Base-by-base conservation (phyloP, 768 basidiomycete genomes). In the Wakefieldia striispora region DNA sequence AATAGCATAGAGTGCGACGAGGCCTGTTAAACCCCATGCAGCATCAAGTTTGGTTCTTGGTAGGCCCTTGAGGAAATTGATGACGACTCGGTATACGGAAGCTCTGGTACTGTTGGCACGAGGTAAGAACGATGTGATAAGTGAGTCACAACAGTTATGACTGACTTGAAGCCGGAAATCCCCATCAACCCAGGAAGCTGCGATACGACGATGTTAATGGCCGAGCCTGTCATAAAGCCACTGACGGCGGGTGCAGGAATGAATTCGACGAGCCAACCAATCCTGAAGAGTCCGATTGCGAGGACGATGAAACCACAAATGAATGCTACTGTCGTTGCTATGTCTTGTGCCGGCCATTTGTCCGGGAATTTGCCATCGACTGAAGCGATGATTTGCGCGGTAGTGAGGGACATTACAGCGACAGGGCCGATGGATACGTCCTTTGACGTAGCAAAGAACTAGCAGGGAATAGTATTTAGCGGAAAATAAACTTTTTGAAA, bases 371-470 rank as follows among this genome's bases (percentile, higher is more conserved):
- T 59, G 0, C 72, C 59, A 38, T 86, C 61, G 45, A 97, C 81
- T 31, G 78, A 68, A 13, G 76, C 72, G 63, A 97, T 89, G 55
- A 97, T 83, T 65, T 91, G 83, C 8, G 91, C 79, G 16, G 84
- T 82, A 17, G 89, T 88, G 43, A 97, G 78, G 2, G 92, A 95
- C 94, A 99, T 97, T 65, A 99, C 95, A 8, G 97, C 95, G 58
- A 98, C 95, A 2, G 97, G 97, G 43, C 97, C 97, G 58, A 99
- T 98, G n/a, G 93, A 95, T 36, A 99, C 91, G 75, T 99, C 97
- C 69, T 97, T 97, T 24, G 91, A 91, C 0, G 97, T 98, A 20
- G 94, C 95, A 63, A 98, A 97, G 72, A 97, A 81, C 87, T 91
- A 55, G 35, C 33, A 38, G 37, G 33, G 27, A 29, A 26, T 8